A percentile compares a stretch with the other conserved stretches of the same genome.
Conservation (phyloP, 139 green algal genomes). For the Haematococcus sp. region DNA sequence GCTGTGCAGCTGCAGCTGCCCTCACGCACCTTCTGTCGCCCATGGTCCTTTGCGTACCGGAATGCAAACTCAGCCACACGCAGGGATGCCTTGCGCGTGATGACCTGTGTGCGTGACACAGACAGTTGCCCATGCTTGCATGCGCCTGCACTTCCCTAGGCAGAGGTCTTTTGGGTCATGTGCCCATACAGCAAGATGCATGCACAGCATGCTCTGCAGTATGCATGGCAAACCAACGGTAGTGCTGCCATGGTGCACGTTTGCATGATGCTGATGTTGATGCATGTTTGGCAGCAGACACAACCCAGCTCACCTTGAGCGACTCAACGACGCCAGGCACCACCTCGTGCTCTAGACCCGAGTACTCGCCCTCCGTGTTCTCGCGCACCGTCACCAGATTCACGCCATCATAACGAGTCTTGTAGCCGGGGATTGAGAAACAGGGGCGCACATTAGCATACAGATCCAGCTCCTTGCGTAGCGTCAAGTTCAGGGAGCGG, state of each 20-base stretch:
- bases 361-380: slow-evolving; percentile 98
- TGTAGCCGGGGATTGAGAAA: slow-evolving; percentile 91
- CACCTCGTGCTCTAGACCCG: slow-evolving; percentile 92
- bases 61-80: slow-evolving; percentile 93
- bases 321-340: slow-evolving; percentile 92
- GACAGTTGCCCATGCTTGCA: neutral
- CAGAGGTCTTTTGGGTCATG: too few relatives aligned
- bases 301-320: slow-evolving; percentile 70
- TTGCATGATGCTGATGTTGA: too few relatives aligned
- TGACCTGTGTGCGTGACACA: slow-evolving; percentile 60
- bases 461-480: slow-evolving; percentile 94
- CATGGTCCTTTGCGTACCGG: slow-evolving; percentile 83
- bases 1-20: neutral
- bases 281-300: neutral
- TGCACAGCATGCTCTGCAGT: neutral
- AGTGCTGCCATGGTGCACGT: too few relatives aligned
- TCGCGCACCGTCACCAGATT: slow-evolving; percentile 95
- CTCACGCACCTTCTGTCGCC: slow-evolving; percentile 60
- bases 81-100: slow-evolving; percentile 80
- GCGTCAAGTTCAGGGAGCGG: slow-evolving; percentile 91
- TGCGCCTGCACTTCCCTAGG: neutral
- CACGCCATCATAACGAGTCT: slow-evolving; percentile 93
- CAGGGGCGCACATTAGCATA: slow-evolving; percentile 97
- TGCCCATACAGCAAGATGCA: too few relatives aligned
- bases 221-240: too few relatives aligned